These are phyloP conservation scores for Pseudogymnoascus sp. DNA, from an alignment of 2,329 filamentous ascomycete species.

Conservation along the genomic window DNA sequence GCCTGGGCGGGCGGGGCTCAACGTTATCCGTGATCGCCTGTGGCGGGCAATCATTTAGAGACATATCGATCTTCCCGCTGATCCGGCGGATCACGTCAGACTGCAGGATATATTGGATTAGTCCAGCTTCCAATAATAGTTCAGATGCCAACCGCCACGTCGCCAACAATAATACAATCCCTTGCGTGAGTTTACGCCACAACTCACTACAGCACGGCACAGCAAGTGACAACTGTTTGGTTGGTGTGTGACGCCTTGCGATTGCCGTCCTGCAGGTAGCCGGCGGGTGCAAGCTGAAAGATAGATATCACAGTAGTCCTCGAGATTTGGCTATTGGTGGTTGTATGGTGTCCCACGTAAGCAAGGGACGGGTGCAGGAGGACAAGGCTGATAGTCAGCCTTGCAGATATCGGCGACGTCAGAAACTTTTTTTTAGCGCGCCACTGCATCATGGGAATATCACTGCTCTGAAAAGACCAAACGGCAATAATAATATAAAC, in stretches of 20 bases:
- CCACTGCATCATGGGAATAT: background rate
- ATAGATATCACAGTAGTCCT: background rate
- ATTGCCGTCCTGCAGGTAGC: background rate
- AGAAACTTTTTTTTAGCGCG: conserved; percentile 5
- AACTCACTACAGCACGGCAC: background rate
- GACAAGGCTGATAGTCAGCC: background rate
- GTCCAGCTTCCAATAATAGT: background rate
- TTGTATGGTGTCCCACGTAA: background rate
- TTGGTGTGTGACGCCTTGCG: background rate
- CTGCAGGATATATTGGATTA: background rate
- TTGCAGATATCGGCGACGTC: background rate
- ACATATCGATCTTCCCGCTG: background rate
- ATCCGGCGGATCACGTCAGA: background rate
- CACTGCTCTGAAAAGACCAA: background rate
- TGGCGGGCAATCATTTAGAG: background rate
- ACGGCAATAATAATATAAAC: background rate
- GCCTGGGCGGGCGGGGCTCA: background rate
- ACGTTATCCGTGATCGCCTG: background rate
- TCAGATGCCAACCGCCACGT: background rate
- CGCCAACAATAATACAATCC: background rate
- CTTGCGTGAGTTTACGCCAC: background rate
- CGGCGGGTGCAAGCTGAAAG: background rate
- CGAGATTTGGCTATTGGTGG: background rate
- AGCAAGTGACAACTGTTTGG: background rate
- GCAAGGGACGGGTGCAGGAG: background rate